Base-by-base conservation (phyloP, 257 asterid genomes). In the Nemophila menziesii region DNA sequence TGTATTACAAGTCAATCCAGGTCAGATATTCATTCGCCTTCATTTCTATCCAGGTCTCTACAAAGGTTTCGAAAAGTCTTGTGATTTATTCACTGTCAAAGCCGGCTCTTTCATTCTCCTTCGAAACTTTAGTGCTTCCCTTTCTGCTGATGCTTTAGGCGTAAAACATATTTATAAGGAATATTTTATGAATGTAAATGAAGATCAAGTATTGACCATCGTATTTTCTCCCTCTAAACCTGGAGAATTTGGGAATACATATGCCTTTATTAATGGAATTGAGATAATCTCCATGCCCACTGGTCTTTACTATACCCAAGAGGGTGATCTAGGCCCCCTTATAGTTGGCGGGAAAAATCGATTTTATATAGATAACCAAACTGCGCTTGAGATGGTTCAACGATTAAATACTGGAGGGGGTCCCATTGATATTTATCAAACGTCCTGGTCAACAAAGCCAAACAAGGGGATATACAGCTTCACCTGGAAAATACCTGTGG, bases 251-350 rank as follows among this genome's bases (percentile, higher is more conserved):
- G 44, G 58, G 0, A 42, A 57, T 11, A 70, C 92, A 0, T 60
- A 42, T n/a, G 77, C 82, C 11, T 77, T 80, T 26, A 34, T 80
- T 4, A 80, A 80, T 27, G 89, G 89, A 26, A 66, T 80, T 8
- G 90, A 77, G 49, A 58, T 81, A 4, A 68, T 80, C 24, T 77
- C 93, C 0, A 46, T 63, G 16, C 44, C 44, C 3, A 8, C 16
- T 11, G 10, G 18, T n/a, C 1, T 39, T 8, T 39, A 39, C 44
- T n/a, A n/a, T n/a, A n/a, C n/a, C n/a, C n/a, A n/a, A n/a, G n/a
- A n/a, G n/a, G n/a, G n/a, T n/a, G n/a, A n/a, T n/a, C n/a, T n/a
- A n/a, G n/a, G n/a, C n/a, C n/a, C n/a, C n/a, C n/a, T n/a, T n/a
- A n/a, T n/a, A n/a, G n/a, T n/a, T n/a, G n/a, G n/a, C n/a, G n/a